These are phyloP conservation scores for Aspergillus alliaceus DNA, from an alignment of 2,329 filamentous ascomycete species.

Conservation along the genomic window DNA sequence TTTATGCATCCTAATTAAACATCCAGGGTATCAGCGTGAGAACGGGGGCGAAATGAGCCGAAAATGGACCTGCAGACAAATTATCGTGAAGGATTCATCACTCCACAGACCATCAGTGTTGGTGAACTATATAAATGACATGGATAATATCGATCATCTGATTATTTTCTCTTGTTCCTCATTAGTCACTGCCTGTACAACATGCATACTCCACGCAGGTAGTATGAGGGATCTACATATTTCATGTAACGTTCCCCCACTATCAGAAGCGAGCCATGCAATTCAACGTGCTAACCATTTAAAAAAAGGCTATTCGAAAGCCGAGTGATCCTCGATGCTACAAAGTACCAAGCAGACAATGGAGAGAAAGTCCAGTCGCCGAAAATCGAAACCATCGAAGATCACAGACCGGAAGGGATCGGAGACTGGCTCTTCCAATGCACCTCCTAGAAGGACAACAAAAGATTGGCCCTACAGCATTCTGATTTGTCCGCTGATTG, in stretches of 20 bases:
- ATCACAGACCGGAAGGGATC: conserved; percentile 4
- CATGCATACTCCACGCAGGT: neutral
- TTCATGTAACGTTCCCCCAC: neutral
- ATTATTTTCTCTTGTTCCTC: neutral
- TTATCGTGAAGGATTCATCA: neutral
- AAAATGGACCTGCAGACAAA: neutral
- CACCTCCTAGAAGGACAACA: neutral
- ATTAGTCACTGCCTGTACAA: neutral
- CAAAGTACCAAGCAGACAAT: conserved; percentile 7
- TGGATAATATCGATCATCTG: neutral
- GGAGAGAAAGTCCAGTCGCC: conserved; percentile 20
- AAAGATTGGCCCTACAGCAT: conserved; percentile 7
- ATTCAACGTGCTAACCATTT: neutral
- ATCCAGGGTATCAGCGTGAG: neutral
- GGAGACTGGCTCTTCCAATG: neutral
- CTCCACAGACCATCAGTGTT: neutral
- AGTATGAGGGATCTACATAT: neutral
- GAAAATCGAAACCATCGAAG: conserved; percentile 8
- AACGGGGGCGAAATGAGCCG: neutral
- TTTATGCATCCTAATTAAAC: neutral
- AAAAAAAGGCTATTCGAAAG: neutral
- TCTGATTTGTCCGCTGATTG: conserved; percentile 15
- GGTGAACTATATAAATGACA: neutral
- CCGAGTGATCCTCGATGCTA: neutral
- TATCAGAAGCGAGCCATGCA: neutral